A percentile compares a stretch with the other conserved stretches of the same genome.
phyloP scores from a whole-genome alignment of 169 alveolate species.

The Cryptosporidium baileyi region DNA sequence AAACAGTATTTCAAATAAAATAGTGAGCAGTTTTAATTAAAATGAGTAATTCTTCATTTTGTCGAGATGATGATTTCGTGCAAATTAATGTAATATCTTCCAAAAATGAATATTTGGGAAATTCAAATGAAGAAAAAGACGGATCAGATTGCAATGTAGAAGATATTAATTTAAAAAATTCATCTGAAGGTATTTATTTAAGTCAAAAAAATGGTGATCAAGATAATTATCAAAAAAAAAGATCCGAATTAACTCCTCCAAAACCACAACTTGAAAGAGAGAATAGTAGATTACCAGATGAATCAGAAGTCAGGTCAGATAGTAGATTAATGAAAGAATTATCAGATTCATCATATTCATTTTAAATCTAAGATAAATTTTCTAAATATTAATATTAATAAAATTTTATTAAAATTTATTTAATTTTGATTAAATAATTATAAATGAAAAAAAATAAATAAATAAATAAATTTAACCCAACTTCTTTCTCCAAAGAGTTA shows the following conservation, averaged over 20 bases:
- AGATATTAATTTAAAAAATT: background rate
- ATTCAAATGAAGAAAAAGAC: no score
- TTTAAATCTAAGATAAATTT: background rate
- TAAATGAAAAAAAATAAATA: background rate
- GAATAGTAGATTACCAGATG: background rate
- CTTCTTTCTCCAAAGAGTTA: slow-evolving; percentile 95
- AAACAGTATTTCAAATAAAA: no score
- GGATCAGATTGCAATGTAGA: no score
- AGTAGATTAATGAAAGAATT: background rate
- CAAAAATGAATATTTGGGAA: no score
- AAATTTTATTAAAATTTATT: background rate
- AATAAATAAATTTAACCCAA: slow-evolving; percentile 77
- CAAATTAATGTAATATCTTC: no score
- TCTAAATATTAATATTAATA: background rate
- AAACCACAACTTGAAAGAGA: background rate
- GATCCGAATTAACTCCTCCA: background rate
- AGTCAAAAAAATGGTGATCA: background rate
- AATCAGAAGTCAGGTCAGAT: background rate
- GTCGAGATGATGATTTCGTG: no score
- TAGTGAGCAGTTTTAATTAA: no score
- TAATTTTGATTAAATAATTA: background rate
- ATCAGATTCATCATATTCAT: background rate
- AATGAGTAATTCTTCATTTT: no score
- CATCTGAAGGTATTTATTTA: background rate
- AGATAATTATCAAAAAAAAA: background rate